phyloP scores from a whole-genome alignment of 148 eudicot species.

The Chenopodium suecicum region DNA sequence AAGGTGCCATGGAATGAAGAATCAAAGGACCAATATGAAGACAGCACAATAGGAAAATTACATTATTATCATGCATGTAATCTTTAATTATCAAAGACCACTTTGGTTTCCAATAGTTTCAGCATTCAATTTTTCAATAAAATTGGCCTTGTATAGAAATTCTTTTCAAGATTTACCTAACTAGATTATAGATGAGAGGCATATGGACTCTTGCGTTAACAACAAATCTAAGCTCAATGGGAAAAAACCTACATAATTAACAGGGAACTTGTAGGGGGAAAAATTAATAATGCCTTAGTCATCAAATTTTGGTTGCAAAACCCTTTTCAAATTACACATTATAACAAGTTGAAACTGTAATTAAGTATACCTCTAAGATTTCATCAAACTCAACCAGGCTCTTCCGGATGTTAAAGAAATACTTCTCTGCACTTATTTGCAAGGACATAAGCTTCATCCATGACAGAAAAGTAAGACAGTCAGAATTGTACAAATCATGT shows the following conservation, averaged over 20 bases:
- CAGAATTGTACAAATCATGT: conserved; percentile 7
- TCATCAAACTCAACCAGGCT: conserved; percentile 97
- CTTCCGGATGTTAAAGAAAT: conserved; percentile 81
- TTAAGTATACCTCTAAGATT: conserved; percentile 84
- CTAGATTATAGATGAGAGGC: neutral
- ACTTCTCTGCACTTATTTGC: conserved; percentile 89
- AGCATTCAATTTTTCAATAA: neutral
- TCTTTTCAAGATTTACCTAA: neutral
- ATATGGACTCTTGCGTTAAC: neutral
- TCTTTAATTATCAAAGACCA: neutral
- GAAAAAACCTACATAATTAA: neutral
- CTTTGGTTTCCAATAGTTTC: neutral
- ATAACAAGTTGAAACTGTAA: neutral
- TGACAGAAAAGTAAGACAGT: conserved; percentile 19
- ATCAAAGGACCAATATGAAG: neutral
- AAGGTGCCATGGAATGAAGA: neutral
- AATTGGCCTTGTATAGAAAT: neutral
- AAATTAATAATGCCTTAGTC: neutral
- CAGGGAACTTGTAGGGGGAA: neutral
- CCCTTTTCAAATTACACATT: neutral
- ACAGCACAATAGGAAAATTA: neutral
- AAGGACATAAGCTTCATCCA: conserved; percentile 68
- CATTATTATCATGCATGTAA: neutral
- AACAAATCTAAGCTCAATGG: neutral
- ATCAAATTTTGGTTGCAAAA: neutral